phyloP scores from a whole-genome alignment of 768 basidiomycete genomes.

The Dioszegia hungarica region DNA sequence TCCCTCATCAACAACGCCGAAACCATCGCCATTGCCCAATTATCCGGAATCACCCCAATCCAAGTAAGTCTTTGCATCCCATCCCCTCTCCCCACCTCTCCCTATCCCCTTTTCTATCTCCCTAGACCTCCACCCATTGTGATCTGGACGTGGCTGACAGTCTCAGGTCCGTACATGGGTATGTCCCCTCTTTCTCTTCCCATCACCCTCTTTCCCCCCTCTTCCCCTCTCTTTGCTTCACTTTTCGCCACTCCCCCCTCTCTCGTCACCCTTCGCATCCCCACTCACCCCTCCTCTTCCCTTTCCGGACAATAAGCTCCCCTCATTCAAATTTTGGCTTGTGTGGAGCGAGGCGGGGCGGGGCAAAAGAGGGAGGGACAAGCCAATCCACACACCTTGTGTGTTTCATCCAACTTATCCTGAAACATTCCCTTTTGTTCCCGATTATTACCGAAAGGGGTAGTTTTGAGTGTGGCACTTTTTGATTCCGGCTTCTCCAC shows the following conservation, averaged over 20 bases:
- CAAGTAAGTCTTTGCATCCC: slow-evolving; percentile 28
- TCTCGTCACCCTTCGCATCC: slow-evolving; percentile 1
- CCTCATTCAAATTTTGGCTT: too few relatives aligned
- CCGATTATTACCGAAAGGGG: background rate
- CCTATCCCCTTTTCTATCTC: background rate
- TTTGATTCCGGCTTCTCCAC: background rate
- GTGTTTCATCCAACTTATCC: background rate
- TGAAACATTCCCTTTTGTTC: slow-evolving; percentile 5
- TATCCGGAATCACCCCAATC: slow-evolving; percentile 21
- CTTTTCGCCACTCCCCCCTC: slow-evolving; percentile 5
- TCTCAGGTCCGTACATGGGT: slow-evolving; percentile 41
- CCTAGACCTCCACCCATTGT: background rate
- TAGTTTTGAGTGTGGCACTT: background rate
- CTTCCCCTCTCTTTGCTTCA: background rate
- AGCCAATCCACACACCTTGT: background rate
- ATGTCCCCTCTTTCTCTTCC: slow-evolving; percentile 10
- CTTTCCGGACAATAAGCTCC: background rate
- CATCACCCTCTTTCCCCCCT: slow-evolving; percentile 7
- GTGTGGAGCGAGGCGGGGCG: too few relatives aligned
- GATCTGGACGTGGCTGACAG: background rate
- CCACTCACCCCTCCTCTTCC: slow-evolving; percentile 1
- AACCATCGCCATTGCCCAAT: slow-evolving; percentile 18
- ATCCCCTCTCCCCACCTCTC: background rate
- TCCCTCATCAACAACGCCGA: slow-evolving; percentile 21
- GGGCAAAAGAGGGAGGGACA: background rate